Evolutionary conservation across 2,329 filamentous ascomycete genomes (phyloP).

Genomic region (Fusarium sp.): DNA sequence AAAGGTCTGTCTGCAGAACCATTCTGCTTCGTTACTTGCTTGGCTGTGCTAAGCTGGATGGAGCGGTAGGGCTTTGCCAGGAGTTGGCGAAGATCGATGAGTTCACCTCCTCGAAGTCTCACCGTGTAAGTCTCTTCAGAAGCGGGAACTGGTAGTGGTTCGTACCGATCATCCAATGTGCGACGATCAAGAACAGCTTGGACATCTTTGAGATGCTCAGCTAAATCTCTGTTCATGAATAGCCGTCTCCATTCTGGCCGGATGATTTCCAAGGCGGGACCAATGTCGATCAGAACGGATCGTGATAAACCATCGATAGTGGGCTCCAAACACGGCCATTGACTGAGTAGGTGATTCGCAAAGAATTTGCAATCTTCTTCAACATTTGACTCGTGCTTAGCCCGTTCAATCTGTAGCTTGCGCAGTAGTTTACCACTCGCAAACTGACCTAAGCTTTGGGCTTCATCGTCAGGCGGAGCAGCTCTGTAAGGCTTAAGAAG

Average conservation of each 20-base stretch:
- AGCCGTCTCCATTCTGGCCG: conserved; percentile 44
- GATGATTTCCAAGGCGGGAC: conserved; percentile 37
- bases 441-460: conserved; percentile 27
- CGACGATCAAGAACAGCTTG: conserved; percentile 37
- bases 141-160: conserved; percentile 11
- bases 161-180: conserved; percentile 23
- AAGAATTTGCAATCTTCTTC: conserved; percentile 42
- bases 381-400: conserved; percentile 35
- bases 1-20: conserved; percentile 18
- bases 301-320: conserved; percentile 22
- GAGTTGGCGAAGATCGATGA: conserved; percentile 31
- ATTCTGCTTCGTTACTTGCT: neutral
- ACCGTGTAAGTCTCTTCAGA: conserved; percentile 32
- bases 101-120: conserved; percentile 37
- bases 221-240: conserved; percentile 38
- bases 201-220: conserved; percentile 31
- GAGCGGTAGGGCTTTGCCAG: conserved; percentile 30
- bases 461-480: conserved; percentile 12
- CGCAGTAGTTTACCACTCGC: conserved; percentile 39
- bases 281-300: conserved; percentile 39
- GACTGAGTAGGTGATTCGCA: conserved; percentile 36
- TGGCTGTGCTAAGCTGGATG: neutral
- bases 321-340: conserved; percentile 45
- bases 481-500: conserved; percentile 39
- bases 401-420: conserved; percentile 33